Evolutionary conservation across 2,329 filamentous ascomycete genomes (phyloP).

Genomic region (Talaromyces rugulosus): DNA sequence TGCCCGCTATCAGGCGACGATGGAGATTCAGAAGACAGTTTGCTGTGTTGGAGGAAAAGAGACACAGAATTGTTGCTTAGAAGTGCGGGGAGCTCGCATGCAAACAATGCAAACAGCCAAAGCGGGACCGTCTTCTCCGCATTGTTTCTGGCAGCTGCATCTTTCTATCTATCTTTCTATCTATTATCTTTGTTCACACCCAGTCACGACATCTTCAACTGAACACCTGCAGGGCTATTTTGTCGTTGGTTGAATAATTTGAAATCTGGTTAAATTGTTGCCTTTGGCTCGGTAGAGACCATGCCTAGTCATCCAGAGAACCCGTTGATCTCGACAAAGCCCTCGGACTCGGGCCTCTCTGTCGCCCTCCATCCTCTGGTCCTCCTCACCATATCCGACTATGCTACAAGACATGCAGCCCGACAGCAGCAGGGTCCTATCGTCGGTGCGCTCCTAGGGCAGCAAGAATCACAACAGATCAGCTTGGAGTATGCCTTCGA

Average conservation of each 20-base stretch:
- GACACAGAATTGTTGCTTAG: neutral
- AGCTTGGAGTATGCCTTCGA: conserved; percentile 94
- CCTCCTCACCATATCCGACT: conserved; percentile 93
- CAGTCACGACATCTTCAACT: neutral
- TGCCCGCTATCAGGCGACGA: neutral
- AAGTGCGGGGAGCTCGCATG: conserved; percentile 15
- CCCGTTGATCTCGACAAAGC: conserved; percentile 62
- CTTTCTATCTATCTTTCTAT: neutral
- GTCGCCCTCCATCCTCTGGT: conserved; percentile 88
- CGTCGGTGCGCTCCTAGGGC: conserved; percentile 81
- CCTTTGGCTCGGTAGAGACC: neutral
- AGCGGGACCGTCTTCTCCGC: conserved; percentile 15
- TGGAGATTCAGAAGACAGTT: neutral
- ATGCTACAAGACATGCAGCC: conserved; percentile 85
- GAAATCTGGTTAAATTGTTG: too few species aligned
- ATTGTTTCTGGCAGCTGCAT: neutral
- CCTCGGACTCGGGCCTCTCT: conserved; percentile 70
- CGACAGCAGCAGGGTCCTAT: conserved; percentile 71
- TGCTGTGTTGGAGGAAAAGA: neutral
- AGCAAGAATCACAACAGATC: conserved; percentile 84
- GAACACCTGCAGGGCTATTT: neutral
- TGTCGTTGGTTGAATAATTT: neutral
- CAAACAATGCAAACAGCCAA: conserved; percentile 28
- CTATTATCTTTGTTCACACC: neutral
- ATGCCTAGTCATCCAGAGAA: conserved; percentile 51